Percentiles rank a stretch among this genome's conserved stretches.
Evolutionary conservation across 345 rosid species (phyloP).

Genomic region (Arabis hirsuta): DNA sequence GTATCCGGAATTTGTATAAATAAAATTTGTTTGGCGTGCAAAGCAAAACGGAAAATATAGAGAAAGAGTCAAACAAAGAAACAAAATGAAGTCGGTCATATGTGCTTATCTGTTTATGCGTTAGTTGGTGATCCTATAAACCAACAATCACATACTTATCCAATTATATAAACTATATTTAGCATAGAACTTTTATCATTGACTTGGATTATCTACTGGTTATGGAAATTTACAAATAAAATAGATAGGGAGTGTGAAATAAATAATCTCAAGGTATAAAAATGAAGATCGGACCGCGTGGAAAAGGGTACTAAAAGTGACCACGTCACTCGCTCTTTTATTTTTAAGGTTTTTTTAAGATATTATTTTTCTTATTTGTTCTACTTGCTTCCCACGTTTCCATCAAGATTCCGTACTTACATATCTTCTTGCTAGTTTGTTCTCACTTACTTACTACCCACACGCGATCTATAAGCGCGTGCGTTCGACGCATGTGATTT

Average conservation of each 20-base stretch:
- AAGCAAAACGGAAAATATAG: background rate
- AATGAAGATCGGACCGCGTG: constrained; percentile 28
- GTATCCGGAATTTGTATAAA: background rate
- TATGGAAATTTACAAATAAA: background rate
- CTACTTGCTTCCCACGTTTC: constrained; percentile 45
- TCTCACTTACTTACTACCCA: constrained; percentile 23
- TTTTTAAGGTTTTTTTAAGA: too few relatives aligned
- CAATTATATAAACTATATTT: constrained; percentile 4
- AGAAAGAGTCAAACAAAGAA: constrained; percentile 30
- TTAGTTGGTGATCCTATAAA: constrained; percentile 27
- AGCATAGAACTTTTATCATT: constrained; percentile 3
- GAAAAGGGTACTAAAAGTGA: constrained; percentile 25
- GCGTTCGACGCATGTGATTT: constrained; percentile 5
- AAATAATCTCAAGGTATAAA: constrained; percentile 18
- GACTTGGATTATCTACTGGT: constrained; percentile 21
- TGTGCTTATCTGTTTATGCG: constrained; percentile 26
- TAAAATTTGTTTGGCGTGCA: constrained; percentile 10
- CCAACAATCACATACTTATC: constrained; percentile 34
- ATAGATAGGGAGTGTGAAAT: constrained; percentile 28
- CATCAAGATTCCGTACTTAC: constrained; percentile 39
- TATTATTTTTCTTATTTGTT: background rate
- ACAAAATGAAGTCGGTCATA: constrained; percentile 34
- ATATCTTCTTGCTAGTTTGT: background rate
- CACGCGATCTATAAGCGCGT: constrained; percentile 24
- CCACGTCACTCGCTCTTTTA: constrained; percentile 27